Conservation (phyloP, 2,329 filamentous ascomycete species). For the Pseudopithomyces maydicus region DNA sequence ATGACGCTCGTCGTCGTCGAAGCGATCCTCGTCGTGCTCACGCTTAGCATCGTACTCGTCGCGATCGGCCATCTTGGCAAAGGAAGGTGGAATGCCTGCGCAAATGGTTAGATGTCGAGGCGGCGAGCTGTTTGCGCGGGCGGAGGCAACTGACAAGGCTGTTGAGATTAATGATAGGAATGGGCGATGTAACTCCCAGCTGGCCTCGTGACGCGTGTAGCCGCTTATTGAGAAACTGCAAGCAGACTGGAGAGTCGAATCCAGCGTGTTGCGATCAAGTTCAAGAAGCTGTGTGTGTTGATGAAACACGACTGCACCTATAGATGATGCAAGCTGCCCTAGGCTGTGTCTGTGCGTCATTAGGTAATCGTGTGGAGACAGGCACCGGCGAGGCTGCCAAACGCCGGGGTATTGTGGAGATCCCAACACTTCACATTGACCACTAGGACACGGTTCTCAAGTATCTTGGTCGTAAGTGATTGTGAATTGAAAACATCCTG, state of each 20-base stretch:
- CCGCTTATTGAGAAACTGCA: not conserved
- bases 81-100: not conserved
- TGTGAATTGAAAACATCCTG: not conserved
- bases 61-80: constrained; percentile 33
- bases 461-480: not conserved
- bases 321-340: constrained; percentile 11
- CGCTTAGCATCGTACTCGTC: constrained; percentile 32
- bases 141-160: constrained; percentile 1
- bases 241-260: not conserved
- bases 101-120: constrained; percentile 11
- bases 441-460: not conserved
- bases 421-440: not conserved
- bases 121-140: constrained; percentile 5
- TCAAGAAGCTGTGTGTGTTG: constrained; percentile 6
- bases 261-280: not conserved
- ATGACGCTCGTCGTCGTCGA: constrained; percentile 36
- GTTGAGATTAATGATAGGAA: not conserved
- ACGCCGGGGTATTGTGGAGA: not conserved
- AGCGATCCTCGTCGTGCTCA: constrained; percentile 15
- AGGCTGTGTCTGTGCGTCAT: not conserved
- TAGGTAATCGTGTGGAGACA: not conserved
- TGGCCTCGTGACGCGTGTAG: not conserved
- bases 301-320: constrained; percentile 6
- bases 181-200: not conserved
- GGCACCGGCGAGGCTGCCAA: not conserved